Evolutionary conservation across 768 basidiomycete species (phyloP).

Genomic region (Agrocybe chaxingu): DNA sequence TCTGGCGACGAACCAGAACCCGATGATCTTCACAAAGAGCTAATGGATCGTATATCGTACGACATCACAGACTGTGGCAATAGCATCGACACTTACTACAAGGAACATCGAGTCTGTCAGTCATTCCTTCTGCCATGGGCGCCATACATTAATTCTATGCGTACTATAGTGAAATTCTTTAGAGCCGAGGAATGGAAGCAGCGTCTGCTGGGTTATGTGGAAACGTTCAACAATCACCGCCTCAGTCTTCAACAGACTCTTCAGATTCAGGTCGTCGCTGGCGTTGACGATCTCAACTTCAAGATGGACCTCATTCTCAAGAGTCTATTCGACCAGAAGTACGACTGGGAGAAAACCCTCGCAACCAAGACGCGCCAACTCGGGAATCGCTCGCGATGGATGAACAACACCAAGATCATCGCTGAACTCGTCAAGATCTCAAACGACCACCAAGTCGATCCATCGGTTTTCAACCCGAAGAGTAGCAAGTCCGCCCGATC

Average conservation of each 20-base stretch:
- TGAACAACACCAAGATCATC: slow-evolving; percentile 4
- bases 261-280: slow-evolving; percentile 10
- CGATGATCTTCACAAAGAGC: slow-evolving; percentile 1
- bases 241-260: slow-evolving; percentile 11
- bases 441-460: too few relatives aligned
- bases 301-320: slow-evolving; percentile 17
- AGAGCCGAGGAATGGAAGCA: slow-evolving; percentile 20
- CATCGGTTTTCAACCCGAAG: background rate
- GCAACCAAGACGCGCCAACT: slow-evolving; percentile 5
- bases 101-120: slow-evolving; percentile 17
- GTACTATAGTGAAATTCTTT: slow-evolving; percentile 14
- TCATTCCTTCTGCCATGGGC: background rate
- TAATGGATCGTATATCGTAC: slow-evolving; percentile 4
- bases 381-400: slow-evolving; percentile 8
- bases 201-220: slow-evolving; percentile 11
- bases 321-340: slow-evolving; percentile 10
- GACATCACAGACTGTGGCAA: slow-evolving; percentile 19
- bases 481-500: slow-evolving; percentile 14
- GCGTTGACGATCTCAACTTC: slow-evolving; percentile 7
- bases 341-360: slow-evolving; percentile 17
- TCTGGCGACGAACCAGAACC: background rate
- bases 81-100: slow-evolving; percentile 22
- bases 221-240: slow-evolving; percentile 13
- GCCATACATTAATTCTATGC: background rate
- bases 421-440: background rate